Percentiles rank a stretch among this genome's conserved stretches.
Evolutionary conservation across 208 protist genomes (phyloP).

Genomic region (Vickermania ingenoplastis): DNA sequence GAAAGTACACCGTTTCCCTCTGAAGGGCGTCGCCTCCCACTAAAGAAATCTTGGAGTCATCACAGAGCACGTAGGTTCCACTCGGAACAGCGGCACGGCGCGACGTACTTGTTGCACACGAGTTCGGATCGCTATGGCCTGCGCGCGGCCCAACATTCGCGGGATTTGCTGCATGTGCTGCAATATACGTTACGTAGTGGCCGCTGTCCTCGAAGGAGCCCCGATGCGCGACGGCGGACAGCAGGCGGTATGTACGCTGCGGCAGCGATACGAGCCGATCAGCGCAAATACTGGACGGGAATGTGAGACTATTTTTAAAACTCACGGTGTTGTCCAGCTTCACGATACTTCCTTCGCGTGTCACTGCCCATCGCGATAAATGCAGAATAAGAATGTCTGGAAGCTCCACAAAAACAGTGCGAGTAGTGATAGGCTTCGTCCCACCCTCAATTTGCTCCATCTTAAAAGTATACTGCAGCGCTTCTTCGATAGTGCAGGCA

Average conservation of each 20-base stretch:
- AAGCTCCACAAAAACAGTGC: conserved; percentile 40
- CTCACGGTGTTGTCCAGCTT: conserved; percentile 75
- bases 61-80: conserved; percentile 40
- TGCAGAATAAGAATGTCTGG: conserved; percentile 66
- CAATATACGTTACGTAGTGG: conserved; percentile 78
- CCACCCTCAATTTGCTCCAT: conserved; percentile 31
- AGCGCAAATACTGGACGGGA: conserved; percentile 52
- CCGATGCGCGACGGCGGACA: conserved; percentile 61
- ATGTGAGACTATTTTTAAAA: conserved; percentile 30
- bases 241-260: conserved; percentile 40
- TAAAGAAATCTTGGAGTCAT: conserved; percentile 46
- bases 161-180: conserved; percentile 16
- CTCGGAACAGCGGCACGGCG: background rate
- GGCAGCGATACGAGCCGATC: conserved; percentile 14
- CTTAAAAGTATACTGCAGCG: conserved; percentile 52
- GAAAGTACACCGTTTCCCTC: conserved; percentile 64
- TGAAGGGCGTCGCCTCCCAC: conserved; percentile 14
- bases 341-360: conserved; percentile 67
- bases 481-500: conserved; percentile 51
- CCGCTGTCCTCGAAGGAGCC: conserved; percentile 35
- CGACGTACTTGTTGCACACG: background rate
- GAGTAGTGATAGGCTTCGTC: conserved; percentile 29
- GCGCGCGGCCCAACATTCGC: background rate
- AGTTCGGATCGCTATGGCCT: background rate
- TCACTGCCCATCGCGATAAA: conserved; percentile 74